phyloP scores from a whole-genome alignment of 129 eudicot genomes.

The Centrapalus pauciflorus region DNA sequence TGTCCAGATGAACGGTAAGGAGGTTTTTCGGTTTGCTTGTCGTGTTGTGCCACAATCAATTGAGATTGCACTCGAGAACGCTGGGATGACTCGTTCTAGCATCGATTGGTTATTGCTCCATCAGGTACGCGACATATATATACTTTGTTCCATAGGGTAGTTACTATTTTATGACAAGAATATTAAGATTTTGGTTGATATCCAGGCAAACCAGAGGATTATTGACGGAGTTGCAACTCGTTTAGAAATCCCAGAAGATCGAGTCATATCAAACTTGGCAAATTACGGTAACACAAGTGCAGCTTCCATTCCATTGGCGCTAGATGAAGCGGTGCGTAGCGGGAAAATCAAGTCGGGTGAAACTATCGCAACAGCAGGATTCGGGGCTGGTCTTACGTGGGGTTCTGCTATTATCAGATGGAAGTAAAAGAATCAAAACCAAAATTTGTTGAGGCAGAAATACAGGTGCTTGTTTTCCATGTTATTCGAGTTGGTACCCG shows the following conservation, averaged over 20 bases:
- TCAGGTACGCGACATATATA: constrained; percentile 51
- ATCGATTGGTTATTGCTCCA: constrained; percentile 94
- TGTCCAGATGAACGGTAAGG: constrained; percentile 88
- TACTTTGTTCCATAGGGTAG: too few species aligned
- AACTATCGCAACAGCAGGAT: constrained; percentile 87
- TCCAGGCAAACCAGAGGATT: constrained; percentile 96
- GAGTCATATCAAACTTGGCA: constrained; percentile 90
- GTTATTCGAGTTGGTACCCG: not conserved
- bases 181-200: not conserved
- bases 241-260: constrained; percentile 69
- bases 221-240: constrained; percentile 80
- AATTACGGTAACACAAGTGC: constrained; percentile 97
- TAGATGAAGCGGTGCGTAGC: constrained; percentile 89
- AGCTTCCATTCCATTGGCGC: constrained; percentile 93
- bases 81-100: constrained; percentile 69
- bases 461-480: not conserved
- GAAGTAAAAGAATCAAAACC: constrained; percentile 16
- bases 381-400: constrained; percentile 99
- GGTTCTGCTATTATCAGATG: constrained; percentile 89
- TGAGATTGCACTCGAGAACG: constrained; percentile 60
- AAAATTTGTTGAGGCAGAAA: constrained; percentile 24
- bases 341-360: constrained; percentile 84
- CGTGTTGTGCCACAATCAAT: constrained; percentile 89
- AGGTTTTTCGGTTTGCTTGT: constrained; percentile 83
- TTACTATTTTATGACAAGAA: not conserved